phyloP scores from a whole-genome alignment of 371 early-diverging fungal species.

The Sporodiniella umbellata region DNA sequence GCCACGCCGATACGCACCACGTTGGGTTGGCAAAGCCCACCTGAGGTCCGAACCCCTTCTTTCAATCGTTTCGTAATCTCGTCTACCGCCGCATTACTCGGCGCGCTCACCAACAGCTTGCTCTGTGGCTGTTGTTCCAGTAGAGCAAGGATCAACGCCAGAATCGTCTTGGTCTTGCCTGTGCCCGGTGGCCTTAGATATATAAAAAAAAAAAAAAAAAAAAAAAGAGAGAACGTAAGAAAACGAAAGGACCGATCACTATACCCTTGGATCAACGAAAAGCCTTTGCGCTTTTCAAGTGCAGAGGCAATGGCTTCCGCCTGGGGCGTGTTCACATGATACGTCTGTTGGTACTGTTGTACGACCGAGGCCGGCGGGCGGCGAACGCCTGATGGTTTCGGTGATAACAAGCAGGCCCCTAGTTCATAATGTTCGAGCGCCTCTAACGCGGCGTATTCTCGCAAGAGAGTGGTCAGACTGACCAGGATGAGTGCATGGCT shows the following conservation, averaged over 20 bases:
- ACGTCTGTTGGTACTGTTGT: constrained; percentile 52
- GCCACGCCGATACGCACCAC: constrained; percentile 83
- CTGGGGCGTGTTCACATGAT: constrained; percentile 86
- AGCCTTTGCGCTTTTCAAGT: constrained; percentile 64
- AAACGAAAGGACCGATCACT: too few species aligned
- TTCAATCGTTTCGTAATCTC: constrained; percentile 87
- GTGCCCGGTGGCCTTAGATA: constrained; percentile 85
- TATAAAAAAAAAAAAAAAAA: background rate
- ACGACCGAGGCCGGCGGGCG: constrained; percentile 34
- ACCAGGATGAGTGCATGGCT: too few species aligned
- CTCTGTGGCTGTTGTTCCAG: constrained; percentile 43
- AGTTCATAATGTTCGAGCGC: constrained; percentile 66
- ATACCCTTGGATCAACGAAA: constrained; percentile 90
- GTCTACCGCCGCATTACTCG: constrained; percentile 97
- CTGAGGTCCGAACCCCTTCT: constrained; percentile 58
- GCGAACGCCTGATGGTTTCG: too few species aligned
- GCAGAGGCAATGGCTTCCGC: constrained; percentile 82
- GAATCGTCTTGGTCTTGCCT: constrained; percentile 91
- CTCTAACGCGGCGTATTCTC: constrained; percentile 83
- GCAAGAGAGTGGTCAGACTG: constrained; percentile 74
- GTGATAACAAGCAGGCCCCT: too few species aligned
- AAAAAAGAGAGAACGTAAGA: too few species aligned
- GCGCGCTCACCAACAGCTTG: constrained; percentile 91
- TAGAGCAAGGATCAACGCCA: constrained; percentile 77
- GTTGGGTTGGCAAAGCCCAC: constrained; percentile 61